Evolutionary conservation across 176 grass and related monocot species (phyloP), one percentile per base, ranked within the genome.

Genomic region (Carex littledalei): DNA sequence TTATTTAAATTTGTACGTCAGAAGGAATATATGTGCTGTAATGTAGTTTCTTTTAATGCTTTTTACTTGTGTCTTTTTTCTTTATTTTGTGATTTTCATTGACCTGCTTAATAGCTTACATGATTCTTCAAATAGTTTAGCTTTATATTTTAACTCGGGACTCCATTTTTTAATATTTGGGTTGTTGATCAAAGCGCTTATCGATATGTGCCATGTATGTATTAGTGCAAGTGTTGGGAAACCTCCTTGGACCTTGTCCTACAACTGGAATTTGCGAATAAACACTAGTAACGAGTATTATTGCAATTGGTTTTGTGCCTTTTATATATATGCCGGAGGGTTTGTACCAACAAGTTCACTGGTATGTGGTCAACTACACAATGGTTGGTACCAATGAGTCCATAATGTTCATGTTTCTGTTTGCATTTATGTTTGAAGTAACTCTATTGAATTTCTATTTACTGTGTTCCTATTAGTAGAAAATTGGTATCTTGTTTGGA

Each of bases 1-100:
- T 54, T 35, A 15, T 54, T n/a, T 34, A 52, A 67, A 41, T 35
- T 65, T 64, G 41, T 61, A 45, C 22, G 61, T 45, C 60, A 8
- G 34, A 37, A 65, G 34, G 11, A 45, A 82, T 64, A 26, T 82
- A 49, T 63, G 58, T 65, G 32, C n/a, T 82, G 56, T 65, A 82
- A 82, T 82, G 15, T 82, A 82, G 56, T 21, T 65, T 82, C 21
- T 64, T 64, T 47, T 65, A 15, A 20, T 41, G 59, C n/a, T 67
- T 67, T 67, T 17, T 26, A 47, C 14, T 69, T 67, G 57, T 69
- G 18, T 63, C 32, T 3, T 15, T 47, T 63, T 47, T 32, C 1
- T 16, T 82, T 16, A 14, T 11, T 50, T 63, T 63, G 21, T 24
- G 8, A 15, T 82, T 43, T 81, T 61, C 32, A 17, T 63, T 26